These are phyloP conservation scores for Alternaria novae-zelandiae DNA, from an alignment of 2,329 filamentous ascomycete species.

Conservation along the genomic window DNA sequence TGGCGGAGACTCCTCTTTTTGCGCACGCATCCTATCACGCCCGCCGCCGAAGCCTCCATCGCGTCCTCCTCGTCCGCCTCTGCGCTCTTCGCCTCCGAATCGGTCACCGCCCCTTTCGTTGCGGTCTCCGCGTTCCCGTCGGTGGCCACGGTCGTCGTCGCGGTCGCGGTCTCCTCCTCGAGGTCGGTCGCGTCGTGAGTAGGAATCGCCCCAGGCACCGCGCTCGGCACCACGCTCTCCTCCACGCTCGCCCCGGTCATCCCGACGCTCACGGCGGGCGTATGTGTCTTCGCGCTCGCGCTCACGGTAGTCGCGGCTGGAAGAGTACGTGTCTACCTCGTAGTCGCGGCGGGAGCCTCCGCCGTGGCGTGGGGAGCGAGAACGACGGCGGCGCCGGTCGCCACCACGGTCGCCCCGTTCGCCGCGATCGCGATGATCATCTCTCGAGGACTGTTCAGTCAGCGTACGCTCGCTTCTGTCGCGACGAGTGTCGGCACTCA, in stretches of 20 bases:
- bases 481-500: conserved; percentile 35
- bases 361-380: conserved; percentile 81
- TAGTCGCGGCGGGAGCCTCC: conserved; percentile 68
- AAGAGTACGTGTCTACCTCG: conserved; percentile 86
- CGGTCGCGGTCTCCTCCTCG: conserved; percentile 39
- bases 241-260: conserved; percentile 53
- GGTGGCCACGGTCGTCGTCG: conserved; percentile 43
- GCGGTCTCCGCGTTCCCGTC: conserved; percentile 46
- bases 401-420: conserved; percentile 26
- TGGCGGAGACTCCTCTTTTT: conserved; percentile 76
- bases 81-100: conserved; percentile 50
- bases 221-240: conserved; percentile 52
- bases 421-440: conserved; percentile 35
- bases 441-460: conserved; percentile 40
- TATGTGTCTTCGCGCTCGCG: conserved; percentile 94
- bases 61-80: conserved; percentile 33
- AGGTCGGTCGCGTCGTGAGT: conserved; percentile 44
- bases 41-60: conserved; percentile 43
- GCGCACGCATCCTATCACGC: conserved; percentile 62
- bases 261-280: conserved; percentile 64
- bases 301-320: conserved; percentile 89
- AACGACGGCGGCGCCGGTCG: conserved; percentile 69
- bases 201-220: conserved; percentile 65
- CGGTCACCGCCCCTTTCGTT: conserved; percentile 60
- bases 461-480: conserved; percentile 21